These are phyloP conservation scores for Podospora didyma DNA, from an alignment of 495 filamentous ascomycete species.

Conservation along the genomic window DNA sequence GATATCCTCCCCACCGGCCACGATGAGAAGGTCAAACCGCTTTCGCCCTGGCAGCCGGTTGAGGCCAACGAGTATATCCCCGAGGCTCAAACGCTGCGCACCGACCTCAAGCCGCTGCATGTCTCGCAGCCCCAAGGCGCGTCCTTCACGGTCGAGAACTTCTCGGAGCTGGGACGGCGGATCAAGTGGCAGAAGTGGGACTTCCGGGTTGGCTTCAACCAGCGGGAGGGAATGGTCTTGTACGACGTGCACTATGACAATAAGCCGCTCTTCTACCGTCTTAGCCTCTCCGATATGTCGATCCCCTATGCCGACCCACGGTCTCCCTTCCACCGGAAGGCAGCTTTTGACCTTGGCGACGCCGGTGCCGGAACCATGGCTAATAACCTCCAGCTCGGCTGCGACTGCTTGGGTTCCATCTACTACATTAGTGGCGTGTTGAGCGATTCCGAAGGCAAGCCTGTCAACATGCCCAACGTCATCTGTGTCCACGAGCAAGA, in stretches of 20 bases:
- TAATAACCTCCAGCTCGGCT: conserved; percentile 68
- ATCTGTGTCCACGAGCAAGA: conserved; percentile 78
- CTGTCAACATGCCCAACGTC: conserved; percentile 62
- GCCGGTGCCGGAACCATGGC: conserved; percentile 70
- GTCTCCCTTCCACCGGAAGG: conserved; percentile 69
- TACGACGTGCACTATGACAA: conserved; percentile 69
- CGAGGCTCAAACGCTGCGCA: conserved; percentile 60
- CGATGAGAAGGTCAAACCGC: conserved; percentile 53
- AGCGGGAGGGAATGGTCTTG: conserved; percentile 64
- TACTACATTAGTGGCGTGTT: conserved; percentile 65
- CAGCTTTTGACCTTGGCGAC: conserved; percentile 76
- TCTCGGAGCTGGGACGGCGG: conserved; percentile 31
- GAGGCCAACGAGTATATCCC: conserved; percentile 70
- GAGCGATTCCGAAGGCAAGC: conserved; percentile 52
- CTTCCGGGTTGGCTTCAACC: conserved; percentile 71
- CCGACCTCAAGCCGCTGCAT: conserved; percentile 70
- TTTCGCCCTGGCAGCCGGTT: conserved; percentile 51
- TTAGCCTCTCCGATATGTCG: conserved; percentile 72
- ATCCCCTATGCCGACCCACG: conserved; percentile 75
- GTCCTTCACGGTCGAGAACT: conserved; percentile 57
- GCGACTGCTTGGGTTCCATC: conserved; percentile 70
- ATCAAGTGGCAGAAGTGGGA: conserved; percentile 69
- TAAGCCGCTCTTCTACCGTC: conserved; percentile 61
- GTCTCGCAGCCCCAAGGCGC: conserved; percentile 74
- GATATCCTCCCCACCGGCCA: conserved; percentile 58